Percentiles rank a stretch among this genome's conserved stretches.
Evolutionary conservation across 371 early-diverging fungal species (phyloP).

Genomic region (Batrachochytrium dendrobatidis): DNA sequence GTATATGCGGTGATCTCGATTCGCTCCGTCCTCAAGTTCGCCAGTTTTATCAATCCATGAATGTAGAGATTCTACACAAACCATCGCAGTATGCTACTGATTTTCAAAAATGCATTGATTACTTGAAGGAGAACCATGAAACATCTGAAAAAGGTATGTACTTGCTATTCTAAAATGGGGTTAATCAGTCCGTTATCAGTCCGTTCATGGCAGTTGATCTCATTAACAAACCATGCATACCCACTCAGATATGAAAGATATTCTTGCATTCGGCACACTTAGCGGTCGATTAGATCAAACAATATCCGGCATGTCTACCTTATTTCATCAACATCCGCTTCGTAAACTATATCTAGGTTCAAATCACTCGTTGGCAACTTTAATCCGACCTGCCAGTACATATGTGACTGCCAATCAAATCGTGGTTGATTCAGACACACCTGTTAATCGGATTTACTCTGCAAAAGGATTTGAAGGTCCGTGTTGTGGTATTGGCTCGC

Average conservation of each 20-base stretch:
- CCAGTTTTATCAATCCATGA: slow-evolving; percentile 50
- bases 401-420: background rate
- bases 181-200: too few relatives aligned
- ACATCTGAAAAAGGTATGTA: background rate
- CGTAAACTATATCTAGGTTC: slow-evolving; percentile 57
- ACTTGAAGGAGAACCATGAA: slow-evolving; percentile 15
- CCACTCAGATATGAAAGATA: background rate
- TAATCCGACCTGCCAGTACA: slow-evolving; percentile 40
- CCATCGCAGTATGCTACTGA: slow-evolving; percentile 72
- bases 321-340: slow-evolving; percentile 46
- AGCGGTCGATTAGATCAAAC: slow-evolving; percentile 89
- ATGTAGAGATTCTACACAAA: slow-evolving; percentile 9
- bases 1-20: slow-evolving; percentile 80
- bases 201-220: too few relatives aligned
- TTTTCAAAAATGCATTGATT: slow-evolving; percentile 72
- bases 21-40: slow-evolving; percentile 62
- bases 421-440: background rate
- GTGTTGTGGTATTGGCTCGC: slow-evolving; percentile 81
- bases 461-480: slow-evolving; percentile 66
- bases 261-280: slow-evolving; percentile 74
- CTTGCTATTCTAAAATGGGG: too few relatives aligned
- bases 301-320: slow-evolving; percentile 64
- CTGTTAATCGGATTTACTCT: slow-evolving; percentile 54
- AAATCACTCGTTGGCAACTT: slow-evolving; percentile 62
- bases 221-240: too few relatives aligned